Percentiles rank a stretch among this genome's conserved stretches.
These are phyloP conservation scores for Podospora appendiculata DNA, from an alignment of 495 filamentous ascomycete species.

Conservation along the genomic window DNA sequence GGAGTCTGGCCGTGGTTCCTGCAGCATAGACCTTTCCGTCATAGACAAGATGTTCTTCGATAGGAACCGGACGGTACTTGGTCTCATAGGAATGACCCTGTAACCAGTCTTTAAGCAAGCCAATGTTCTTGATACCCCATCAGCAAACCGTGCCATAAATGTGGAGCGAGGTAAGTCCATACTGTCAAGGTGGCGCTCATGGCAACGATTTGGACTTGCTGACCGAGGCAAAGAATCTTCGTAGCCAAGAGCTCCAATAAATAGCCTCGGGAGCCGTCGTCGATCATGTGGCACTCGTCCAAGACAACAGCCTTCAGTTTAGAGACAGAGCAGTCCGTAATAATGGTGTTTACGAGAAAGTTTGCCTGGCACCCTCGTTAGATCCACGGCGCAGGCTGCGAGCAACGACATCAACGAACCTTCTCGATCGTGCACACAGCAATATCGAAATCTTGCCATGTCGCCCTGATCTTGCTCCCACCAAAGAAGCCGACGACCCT, in stretches of 20 bases:
- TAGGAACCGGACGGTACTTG: constrained; percentile 63
- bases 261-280: constrained; percentile 73
- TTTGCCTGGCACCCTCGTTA: constrained; percentile 53
- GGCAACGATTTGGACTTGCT: constrained; percentile 66
- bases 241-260: constrained; percentile 74
- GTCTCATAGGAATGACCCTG: constrained; percentile 65
- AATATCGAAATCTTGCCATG: constrained; percentile 72
- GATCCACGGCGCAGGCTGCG: background rate
- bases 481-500: constrained; percentile 70
- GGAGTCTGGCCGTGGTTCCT: constrained; percentile 52
- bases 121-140: constrained; percentile 49
- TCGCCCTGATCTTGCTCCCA: constrained; percentile 55
- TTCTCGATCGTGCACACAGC: constrained; percentile 81
- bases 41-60: constrained; percentile 71
- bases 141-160: background rate
- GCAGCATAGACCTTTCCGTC: constrained; percentile 64
- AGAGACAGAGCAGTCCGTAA: constrained; percentile 62
- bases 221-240: constrained; percentile 63
- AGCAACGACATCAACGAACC: constrained; percentile 30
- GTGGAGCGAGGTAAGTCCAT: constrained; percentile 9
- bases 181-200: constrained; percentile 80
- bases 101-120: constrained; percentile 64
- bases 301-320: constrained; percentile 63
- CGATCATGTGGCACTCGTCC: constrained; percentile 78
- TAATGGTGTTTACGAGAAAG: constrained; percentile 65